Conservation (phyloP, 495 filamentous ascomycete species). For the Eremomyces bilateralis region DNA sequence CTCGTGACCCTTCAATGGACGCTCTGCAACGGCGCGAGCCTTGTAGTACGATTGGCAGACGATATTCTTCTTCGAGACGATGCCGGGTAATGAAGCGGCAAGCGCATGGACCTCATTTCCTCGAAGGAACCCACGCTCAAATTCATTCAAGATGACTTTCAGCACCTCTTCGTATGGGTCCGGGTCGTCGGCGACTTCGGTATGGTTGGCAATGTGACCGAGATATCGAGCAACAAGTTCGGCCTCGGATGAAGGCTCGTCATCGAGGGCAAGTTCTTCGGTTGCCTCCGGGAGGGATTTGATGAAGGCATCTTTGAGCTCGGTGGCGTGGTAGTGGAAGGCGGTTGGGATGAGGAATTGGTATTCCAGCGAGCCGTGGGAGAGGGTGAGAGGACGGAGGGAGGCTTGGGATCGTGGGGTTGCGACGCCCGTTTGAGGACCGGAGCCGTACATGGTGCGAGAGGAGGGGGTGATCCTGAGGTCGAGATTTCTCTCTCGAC, state of each 20-base stretch:
- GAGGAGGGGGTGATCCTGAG: neutral
- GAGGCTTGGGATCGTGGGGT: conserved; percentile 80
- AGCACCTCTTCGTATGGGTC: conserved; percentile 72
- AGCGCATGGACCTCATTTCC: conserved; percentile 94
- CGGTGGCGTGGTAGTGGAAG: conserved; percentile 85
- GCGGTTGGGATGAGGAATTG: conserved; percentile 85
- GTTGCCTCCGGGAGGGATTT: conserved; percentile 70
- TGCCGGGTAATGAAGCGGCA: conserved; percentile 65
- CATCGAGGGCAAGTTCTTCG: conserved; percentile 91
- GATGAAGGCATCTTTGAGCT: conserved; percentile 71
- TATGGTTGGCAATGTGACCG: conserved; percentile 64
- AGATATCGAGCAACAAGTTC: conserved; percentile 88
- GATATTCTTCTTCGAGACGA: conserved; percentile 66
- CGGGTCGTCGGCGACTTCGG: conserved; percentile 77
- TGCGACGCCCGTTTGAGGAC: conserved; percentile 81
- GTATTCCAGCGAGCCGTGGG: conserved; percentile 85
- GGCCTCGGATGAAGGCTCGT: conserved; percentile 80
- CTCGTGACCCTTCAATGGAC: conserved; percentile 69
- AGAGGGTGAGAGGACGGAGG: conserved; percentile 67
- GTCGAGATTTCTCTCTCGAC: no score
- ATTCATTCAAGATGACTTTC: conserved; percentile 76
- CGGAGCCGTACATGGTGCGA: conserved; percentile 62
- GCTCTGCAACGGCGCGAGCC: conserved; percentile 59
- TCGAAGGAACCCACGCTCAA: conserved; percentile 80
- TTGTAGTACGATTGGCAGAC: conserved; percentile 79